Evolutionary conservation across 2,329 filamentous ascomycete species (phyloP).

Genomic region (Tolypocladium album): DNA sequence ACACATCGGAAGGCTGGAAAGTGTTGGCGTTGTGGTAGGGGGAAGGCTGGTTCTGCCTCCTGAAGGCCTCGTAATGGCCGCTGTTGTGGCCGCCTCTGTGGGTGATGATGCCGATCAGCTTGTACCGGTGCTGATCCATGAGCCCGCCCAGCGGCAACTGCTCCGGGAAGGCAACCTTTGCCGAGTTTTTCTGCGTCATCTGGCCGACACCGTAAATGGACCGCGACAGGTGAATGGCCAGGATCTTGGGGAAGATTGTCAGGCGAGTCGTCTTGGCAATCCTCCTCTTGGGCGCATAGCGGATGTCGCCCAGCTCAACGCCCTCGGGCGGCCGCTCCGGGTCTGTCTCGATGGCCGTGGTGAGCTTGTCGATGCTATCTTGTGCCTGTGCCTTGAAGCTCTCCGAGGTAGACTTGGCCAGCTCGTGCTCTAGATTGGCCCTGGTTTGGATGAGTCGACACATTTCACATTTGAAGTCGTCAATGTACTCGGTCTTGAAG

Average conservation of each 20-base stretch:
- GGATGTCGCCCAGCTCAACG: constrained; percentile 63
- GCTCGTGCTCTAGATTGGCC: constrained; percentile 48
- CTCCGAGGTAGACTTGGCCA: constrained; percentile 42
- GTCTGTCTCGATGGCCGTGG: constrained; percentile 62
- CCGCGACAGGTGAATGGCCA: constrained; percentile 84
- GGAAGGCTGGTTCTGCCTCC: constrained; percentile 67
- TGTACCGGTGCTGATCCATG: constrained; percentile 68
- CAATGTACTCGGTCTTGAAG: constrained; percentile 90
- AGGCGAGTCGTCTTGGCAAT: constrained; percentile 87
- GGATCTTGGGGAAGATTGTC: constrained; percentile 75
- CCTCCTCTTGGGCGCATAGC: constrained; percentile 64
- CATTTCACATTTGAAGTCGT: constrained; percentile 92
- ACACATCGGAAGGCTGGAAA: constrained; percentile 65
- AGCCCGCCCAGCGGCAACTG: constrained; percentile 72
- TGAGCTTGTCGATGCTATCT: constrained; percentile 53
- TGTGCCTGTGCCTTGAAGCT: constrained; percentile 39
- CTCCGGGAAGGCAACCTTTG: constrained; percentile 89
- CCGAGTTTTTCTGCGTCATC: constrained; percentile 81
- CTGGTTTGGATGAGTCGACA: constrained; percentile 79
- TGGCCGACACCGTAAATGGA: constrained; percentile 77
- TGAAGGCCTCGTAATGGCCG: constrained; percentile 94
- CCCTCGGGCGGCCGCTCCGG: constrained; percentile 68
- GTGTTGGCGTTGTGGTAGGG: constrained; percentile 76
- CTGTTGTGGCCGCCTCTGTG: constrained; percentile 95
- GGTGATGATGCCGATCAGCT: constrained; percentile 75